Conservation (phyloP, 305 asterid species). For the Euphrasia arctica region DNA sequence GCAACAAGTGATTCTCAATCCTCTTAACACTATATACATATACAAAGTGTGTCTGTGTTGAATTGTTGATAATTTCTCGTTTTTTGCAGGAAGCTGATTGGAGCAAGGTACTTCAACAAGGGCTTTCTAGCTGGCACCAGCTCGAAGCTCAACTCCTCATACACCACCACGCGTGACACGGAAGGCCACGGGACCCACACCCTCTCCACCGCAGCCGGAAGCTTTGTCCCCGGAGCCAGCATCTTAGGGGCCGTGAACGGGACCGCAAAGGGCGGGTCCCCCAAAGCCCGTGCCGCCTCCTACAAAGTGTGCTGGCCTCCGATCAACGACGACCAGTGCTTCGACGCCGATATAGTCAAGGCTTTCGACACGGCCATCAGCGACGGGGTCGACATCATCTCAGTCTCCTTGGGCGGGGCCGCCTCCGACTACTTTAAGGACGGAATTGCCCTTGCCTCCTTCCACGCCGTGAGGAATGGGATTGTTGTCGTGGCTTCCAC, state of each 20-base stretch:
- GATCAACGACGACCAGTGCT: neutral
- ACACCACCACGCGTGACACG: neutral
- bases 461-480: slow-evolving; percentile 1
- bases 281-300: neutral
- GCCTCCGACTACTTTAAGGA: neutral
- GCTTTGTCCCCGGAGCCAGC: neutral
- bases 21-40: too few relatives aligned
- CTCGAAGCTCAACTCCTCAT: neutral
- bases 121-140: neutral
- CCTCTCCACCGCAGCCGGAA: neutral
- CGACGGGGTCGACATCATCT: slow-evolving; percentile 3
- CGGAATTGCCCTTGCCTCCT: neutral
- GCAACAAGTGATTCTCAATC: slow-evolving; percentile 44
- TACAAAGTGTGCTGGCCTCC: neutral
- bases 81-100: slow-evolving; percentile 13
- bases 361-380: neutral
- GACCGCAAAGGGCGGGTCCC: slow-evolving; percentile 5
- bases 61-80: too few relatives aligned
- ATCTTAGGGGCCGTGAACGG: neutral
- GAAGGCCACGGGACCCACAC: slow-evolving; percentile 7
- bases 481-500: slow-evolving; percentile 2
- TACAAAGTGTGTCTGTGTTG: too few relatives aligned
- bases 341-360: neutral
- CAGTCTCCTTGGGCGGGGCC: neutral
- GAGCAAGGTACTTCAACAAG: slow-evolving; percentile 10